A percentile compares a stretch with the other conserved stretches of the same genome.
phyloP scores from a whole-genome alignment of 2,329 filamentous ascomycete genomes.

The Sordariomycetes sp. region DNA sequence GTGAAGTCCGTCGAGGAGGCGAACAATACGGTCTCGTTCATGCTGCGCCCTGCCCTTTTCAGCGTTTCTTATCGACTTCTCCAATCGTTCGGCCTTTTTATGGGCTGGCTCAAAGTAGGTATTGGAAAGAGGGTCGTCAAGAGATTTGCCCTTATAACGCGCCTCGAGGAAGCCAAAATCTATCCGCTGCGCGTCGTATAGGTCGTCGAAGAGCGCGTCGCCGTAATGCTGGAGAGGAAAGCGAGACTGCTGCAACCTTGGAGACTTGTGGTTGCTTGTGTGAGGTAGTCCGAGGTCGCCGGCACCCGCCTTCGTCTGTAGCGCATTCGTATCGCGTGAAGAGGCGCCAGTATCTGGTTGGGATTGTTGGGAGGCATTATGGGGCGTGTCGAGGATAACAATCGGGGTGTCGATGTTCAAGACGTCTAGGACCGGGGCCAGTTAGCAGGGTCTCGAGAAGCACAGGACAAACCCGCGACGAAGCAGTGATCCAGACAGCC shows the following conservation, averaged over 20 bases:
- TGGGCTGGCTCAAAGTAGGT: conserved; percentile 42
- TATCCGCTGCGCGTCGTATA: conserved; percentile 45
- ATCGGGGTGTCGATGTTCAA: conserved; percentile 65
- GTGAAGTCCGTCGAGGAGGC: conserved; percentile 68
- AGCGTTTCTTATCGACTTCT: conserved; percentile 52
- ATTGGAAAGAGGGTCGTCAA: conserved; percentile 46
- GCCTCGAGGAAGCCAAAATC: conserved; percentile 43
- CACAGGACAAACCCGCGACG: background rate
- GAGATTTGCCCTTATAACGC: conserved; percentile 29
- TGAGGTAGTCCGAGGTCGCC: background rate
- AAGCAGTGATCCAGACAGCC: background rate
- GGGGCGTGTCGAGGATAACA: conserved; percentile 49
- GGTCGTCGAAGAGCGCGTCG: conserved; percentile 43
- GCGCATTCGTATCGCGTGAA: background rate
- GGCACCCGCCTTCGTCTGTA: background rate
- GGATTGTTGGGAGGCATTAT: conserved; percentile 3
- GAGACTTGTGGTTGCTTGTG: background rate
- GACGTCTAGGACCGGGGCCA: conserved; percentile 36
- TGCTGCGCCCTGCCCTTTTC: conserved; percentile 56
- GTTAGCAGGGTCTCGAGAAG: conserved; percentile 5
- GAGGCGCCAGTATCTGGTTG: background rate
- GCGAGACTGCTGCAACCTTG: background rate
- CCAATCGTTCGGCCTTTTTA: conserved; percentile 47
- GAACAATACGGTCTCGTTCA: conserved; percentile 54
- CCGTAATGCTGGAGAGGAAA: conserved; percentile 38